Conservation (phyloP, 176 grass and related monocot species). For the Ensete glaucum region DNA sequence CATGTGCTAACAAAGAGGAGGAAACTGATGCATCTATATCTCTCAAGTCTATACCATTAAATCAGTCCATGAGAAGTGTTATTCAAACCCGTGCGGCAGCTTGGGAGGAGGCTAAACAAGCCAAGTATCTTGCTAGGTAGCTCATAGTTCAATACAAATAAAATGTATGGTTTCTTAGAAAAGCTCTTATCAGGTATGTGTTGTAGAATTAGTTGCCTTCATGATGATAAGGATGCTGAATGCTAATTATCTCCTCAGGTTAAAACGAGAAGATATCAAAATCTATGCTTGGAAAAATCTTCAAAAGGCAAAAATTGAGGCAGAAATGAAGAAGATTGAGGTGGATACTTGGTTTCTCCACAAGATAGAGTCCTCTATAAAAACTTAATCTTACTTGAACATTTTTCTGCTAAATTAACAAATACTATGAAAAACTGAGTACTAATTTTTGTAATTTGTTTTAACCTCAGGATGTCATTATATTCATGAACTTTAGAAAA, state of each 20-base stretch:
- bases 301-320: slow-evolving; percentile 77
- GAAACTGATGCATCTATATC: slow-evolving; percentile 31
- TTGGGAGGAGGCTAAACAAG: slow-evolving; percentile 80
- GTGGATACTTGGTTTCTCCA: slow-evolving; percentile 21
- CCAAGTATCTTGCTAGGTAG: slow-evolving; percentile 76
- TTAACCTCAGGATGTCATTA: too few species aligned
- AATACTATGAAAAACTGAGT: neutral
- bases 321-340: slow-evolving; percentile 82
- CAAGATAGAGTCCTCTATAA: slow-evolving; percentile 3
- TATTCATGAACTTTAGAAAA: too few species aligned
- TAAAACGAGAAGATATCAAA: slow-evolving; percentile 71
- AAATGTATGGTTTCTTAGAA: neutral
- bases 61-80: slow-evolving; percentile 31
- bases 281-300: slow-evolving; percentile 98
- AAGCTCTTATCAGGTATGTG: neutral
- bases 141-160: neutral
- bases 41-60: slow-evolving; percentile 3
- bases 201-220: neutral
- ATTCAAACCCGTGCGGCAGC: slow-evolving; percentile 45
- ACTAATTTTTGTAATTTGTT: neutral
- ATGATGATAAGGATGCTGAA: neutral
- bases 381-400: too few species aligned
- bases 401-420: too few species aligned
- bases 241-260: slow-evolving; percentile 31
- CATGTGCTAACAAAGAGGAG: slow-evolving; percentile 77